Base-by-base conservation (phyloP, 2,329 filamentous ascomycete species). In the Verticillium longisporum region DNA sequence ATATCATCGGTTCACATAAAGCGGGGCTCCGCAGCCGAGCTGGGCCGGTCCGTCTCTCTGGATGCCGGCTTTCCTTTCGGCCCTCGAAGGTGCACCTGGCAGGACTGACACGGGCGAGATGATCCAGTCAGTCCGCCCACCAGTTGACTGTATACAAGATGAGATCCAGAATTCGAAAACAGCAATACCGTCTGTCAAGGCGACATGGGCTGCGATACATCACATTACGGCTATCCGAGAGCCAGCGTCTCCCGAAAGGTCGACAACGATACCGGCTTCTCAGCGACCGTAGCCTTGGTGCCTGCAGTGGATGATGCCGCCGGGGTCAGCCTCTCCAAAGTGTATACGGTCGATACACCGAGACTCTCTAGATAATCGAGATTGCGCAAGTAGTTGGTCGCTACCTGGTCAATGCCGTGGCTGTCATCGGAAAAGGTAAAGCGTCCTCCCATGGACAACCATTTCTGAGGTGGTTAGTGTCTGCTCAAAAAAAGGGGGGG, bases 351-450 rank as follows among this genome's bases (percentile, higher is more conserved):
- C 36, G 76, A 70, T 32, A 94, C 85, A 4, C 87, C 88, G 13
- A 91, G 76, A 62, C 78, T 81, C 65, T 86, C 81, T 61, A 96
- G 77, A 72, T 90, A 97, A 1, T 84, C 80, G 61, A 96, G 75
- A 5, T 90, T 86, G 50, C 83, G 84, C 55, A 73, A 71, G 76
- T 95, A 98, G 71, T 96, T 94, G 58, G 91, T 88, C n/a, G 88
- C 92, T 5, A 99, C 83, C 71, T 99, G 94, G 2, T 84, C 89
- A 62, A 92, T 83, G 45, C 91, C 91, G 77, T 99, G 95, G 73
- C 92, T 97, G 75, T 99, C 95, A 73, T 99, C 95, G 6, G 91
- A 97, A 68, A 99, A 82, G 59, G 92, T 96, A 74, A 98, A 96
- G 63, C 84, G 85, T 31, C 95, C 93, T 31, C 88, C 88, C 68